Conservation (phyloP, 2,329 filamentous ascomycete species). For the Fusarium virguliforme region DNA sequence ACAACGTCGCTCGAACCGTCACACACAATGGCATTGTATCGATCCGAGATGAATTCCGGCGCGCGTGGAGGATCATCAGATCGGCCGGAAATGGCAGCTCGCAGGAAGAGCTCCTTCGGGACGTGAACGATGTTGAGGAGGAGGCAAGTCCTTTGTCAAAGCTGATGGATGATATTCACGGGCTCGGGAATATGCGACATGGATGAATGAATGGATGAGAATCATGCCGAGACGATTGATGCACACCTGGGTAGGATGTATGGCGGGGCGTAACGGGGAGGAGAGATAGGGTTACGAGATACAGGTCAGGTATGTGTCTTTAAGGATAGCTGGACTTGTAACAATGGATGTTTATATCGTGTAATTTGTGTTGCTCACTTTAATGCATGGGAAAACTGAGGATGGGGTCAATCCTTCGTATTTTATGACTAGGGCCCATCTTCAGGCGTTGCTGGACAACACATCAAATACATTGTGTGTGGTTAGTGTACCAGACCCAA, state of each 20-base stretch:
- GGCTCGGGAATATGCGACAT: slow-evolving; percentile 28
- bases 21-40: slow-evolving; percentile 86
- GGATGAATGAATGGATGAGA: slow-evolving; percentile 40
- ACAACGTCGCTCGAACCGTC: slow-evolving; percentile 91
- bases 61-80: slow-evolving; percentile 81
- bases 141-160: slow-evolving; percentile 46
- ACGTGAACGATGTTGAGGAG: slow-evolving; percentile 60
- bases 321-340: slow-evolving; percentile 6
- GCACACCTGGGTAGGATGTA: slow-evolving; percentile 16
- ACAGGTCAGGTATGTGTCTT: slow-evolving; percentile 6
- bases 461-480: slow-evolving; percentile 50
- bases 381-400: background rate
- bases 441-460: slow-evolving; percentile 38
- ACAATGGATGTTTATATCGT: too few relatives aligned
- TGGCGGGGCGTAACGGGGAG: slow-evolving; percentile 27
- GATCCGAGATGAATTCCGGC: slow-evolving; percentile 87
- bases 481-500: slow-evolving; percentile 15
- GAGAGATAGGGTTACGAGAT: slow-evolving; percentile 5
- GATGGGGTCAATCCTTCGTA: background rate
- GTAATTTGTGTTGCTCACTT: background rate
- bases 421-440: background rate
- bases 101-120: slow-evolving; percentile 68
- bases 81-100: slow-evolving; percentile 61
- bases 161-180: slow-evolving; percentile 57
- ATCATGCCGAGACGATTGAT: slow-evolving; percentile 29